Conservation (phyloP, 163 green algal species). For the Volvox carteri region DNA sequence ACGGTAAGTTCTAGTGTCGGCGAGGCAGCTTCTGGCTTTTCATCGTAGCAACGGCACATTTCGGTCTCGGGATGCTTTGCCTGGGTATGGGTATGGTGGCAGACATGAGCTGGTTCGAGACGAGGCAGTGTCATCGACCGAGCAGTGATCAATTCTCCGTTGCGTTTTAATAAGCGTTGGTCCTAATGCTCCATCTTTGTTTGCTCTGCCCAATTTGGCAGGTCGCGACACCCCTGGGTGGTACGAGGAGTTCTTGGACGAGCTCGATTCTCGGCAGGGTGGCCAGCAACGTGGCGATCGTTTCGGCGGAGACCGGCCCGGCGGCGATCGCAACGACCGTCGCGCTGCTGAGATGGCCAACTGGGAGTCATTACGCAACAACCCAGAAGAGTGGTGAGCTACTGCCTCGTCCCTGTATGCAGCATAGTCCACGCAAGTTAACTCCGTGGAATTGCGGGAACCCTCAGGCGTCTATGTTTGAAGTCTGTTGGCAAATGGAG, state of each 20-base stretch:
- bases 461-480: no score
- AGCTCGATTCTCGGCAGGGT: slow-evolving; percentile 5
- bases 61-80: no score
- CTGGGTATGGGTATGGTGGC: no score
- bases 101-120: no score
- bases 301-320: not conserved
- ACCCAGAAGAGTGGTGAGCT: slow-evolving; percentile 33
- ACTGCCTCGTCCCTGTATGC: not conserved
- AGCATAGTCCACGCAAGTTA: no score
- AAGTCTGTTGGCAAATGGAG: no score
- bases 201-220: not conserved
- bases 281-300: not conserved
- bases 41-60: not conserved
- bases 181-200: no score
- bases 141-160: no score
- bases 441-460: not conserved
- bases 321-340: not conserved
- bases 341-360: not conserved
- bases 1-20: slow-evolving; percentile 11
- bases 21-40: not conserved
- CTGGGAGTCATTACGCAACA: slow-evolving; percentile 19
- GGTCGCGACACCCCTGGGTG: slow-evolving; percentile 22
- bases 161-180: no score
- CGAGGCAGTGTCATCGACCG: no score
- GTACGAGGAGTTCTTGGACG: not conserved